Base-by-base conservation (phyloP, 129 eudicot genomes). In the Smallanthus sonchifolius region DNA sequence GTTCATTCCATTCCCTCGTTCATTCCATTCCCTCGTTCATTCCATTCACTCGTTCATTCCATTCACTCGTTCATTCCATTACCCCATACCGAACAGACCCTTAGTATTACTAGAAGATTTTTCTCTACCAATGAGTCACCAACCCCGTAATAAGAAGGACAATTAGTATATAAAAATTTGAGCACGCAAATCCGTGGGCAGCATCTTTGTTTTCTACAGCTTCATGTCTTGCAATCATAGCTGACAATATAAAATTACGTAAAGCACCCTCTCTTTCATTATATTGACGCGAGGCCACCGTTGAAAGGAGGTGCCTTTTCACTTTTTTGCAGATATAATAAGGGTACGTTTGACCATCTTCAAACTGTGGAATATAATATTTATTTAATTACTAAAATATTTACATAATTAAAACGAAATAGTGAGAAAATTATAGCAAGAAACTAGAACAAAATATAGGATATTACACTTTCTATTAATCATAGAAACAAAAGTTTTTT, bases 321-420 rank as follows among this genome's bases (percentile, higher is more conserved):
- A 64, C 49, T 82, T 78, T 84, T 84, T 81, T 68, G 70, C 83
- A 78, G 81, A 74, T 83, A 78, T 83, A 78, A 75, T 77, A 55
- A 68, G 82, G 67, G 69, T 70, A 62, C 59, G 67, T 85, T 81
- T 85, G 88, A 85, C 88, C 86, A 78, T 84, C 84, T 60, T 56
- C 81, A 62, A 74, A 66, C 80, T 77, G 69, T 69, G 86, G 75
- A 73, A 74, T 64, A 64, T 32, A 54, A 70, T 45, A 45, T 68
- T n/a, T n/a, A n/a, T n/a, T n/a, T n/a, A n/a, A n/a, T 44, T 59
- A 47, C 42, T 28, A 43, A 10, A 52, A 24, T n/a, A 24, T 39
- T 57, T 16, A 56, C 40, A 0, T 75, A 19, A 75, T 65, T 35
- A 11, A 30, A 30, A 59, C n/a, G n/a, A n/a, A n/a, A n/a, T n/a